Conservation (phyloP, 2,329 filamentous ascomycete genomes). For the Nemania sp. region DNA sequence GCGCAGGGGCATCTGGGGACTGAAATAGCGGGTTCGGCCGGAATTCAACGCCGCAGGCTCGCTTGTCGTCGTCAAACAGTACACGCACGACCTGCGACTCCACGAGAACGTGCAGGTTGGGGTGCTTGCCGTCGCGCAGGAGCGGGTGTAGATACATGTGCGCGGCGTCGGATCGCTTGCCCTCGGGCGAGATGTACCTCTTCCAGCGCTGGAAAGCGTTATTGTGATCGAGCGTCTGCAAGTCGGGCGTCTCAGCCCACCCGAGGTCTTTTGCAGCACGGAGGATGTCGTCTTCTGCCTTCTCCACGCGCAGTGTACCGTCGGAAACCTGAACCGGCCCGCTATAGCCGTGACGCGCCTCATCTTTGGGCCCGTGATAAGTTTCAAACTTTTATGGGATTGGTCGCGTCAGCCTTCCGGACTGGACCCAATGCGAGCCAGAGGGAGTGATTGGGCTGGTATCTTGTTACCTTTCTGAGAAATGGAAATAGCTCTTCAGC, state of each 20-base stretch:
- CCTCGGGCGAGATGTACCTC: conserved; percentile 35
- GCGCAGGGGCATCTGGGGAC: conserved; percentile 27
- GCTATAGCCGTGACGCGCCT: conserved; percentile 50
- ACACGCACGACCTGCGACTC: conserved; percentile 49
- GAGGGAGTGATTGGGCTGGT: neutral
- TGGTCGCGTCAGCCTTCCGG: conserved; percentile 2
- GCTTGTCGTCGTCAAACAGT: conserved; percentile 56
- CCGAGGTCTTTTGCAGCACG: conserved; percentile 51
- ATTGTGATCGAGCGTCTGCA: conserved; percentile 51
- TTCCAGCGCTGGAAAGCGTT: conserved; percentile 41
- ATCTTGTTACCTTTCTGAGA: conserved; percentile 51
- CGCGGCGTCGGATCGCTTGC: conserved; percentile 38
- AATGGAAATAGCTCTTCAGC: conserved; percentile 50
- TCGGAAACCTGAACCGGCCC: conserved; percentile 56
- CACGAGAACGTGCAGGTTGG: conserved; percentile 40
- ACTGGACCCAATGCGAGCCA: neutral
- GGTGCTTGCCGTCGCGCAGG: conserved; percentile 37
- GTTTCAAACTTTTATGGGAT: conserved; percentile 35
- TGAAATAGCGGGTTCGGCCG: conserved; percentile 52
- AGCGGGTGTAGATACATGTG: conserved; percentile 37
- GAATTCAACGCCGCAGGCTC: conserved; percentile 60
- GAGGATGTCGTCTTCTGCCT: conserved; percentile 52
- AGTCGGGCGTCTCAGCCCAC: conserved; percentile 53
- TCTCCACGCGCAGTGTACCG: conserved; percentile 47
- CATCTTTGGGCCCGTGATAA: conserved; percentile 43